phyloP scores from a whole-genome alignment of 2,329 filamentous ascomycete genomes.

The Coniosporium tulheliwenetii region DNA sequence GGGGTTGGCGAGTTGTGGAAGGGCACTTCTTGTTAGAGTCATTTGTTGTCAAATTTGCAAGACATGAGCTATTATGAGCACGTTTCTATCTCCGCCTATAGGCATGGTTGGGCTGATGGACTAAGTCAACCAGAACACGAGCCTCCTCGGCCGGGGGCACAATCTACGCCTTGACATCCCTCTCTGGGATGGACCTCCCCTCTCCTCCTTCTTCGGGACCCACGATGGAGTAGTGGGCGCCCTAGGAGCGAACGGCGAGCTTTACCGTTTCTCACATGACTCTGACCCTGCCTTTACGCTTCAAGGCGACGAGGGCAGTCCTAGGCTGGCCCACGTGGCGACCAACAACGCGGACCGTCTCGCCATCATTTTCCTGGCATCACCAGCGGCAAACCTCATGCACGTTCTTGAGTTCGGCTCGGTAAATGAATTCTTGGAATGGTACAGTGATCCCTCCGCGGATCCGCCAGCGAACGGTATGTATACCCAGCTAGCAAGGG shows the following conservation, averaged over 20 bases:
- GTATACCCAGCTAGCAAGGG: background rate
- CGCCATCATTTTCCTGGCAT: conserved; percentile 12
- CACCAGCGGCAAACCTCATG: conserved; percentile 9
- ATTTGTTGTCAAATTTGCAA: no score
- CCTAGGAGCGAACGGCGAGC: conserved; percentile 9
- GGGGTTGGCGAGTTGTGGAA: no score
- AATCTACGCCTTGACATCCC: no score
- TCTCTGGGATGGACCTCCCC: background rate
- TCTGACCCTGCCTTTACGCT: background rate
- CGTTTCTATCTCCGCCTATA: no score
- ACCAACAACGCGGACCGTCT: conserved; percentile 13
- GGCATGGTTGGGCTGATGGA: no score
- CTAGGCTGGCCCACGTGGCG: conserved; percentile 10
- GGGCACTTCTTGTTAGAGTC: no score
- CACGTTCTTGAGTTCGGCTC: conserved; percentile 13
- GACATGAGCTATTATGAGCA: no score
- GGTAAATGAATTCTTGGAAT: conserved; percentile 10
- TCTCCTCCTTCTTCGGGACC: conserved; percentile 11
- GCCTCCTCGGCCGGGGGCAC: no score
- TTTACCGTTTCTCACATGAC: conserved; percentile 6
- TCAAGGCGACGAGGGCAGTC: conserved; percentile 5
- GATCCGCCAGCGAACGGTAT: background rate
- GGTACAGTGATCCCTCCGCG: conserved; percentile 10
- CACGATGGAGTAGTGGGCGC: conserved; percentile 14
- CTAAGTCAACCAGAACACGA: no score